Evolutionary conservation across 306 rosid species (phyloP).

Genomic region (Lathyrus sativus): DNA sequence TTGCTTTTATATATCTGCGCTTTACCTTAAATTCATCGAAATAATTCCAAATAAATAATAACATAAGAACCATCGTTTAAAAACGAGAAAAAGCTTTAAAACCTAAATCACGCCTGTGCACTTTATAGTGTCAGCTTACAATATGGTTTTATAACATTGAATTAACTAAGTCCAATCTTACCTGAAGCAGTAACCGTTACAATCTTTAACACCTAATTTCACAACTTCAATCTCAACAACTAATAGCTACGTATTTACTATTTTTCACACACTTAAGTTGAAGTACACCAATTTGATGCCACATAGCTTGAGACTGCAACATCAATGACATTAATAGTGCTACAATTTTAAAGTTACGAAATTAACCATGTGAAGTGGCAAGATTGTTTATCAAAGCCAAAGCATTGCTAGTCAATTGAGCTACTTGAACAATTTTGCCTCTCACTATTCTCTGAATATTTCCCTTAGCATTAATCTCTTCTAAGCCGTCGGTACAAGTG

Average conservation of each 20-base stretch:
- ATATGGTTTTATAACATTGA: too few species aligned
- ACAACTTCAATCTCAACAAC: conserved; percentile 1
- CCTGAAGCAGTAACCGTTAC: too few species aligned
- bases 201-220: too few species aligned
- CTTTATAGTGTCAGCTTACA: too few species aligned
- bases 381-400: conserved; percentile 74
- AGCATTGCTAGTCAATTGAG: conserved; percentile 72
- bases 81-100: too few species aligned
- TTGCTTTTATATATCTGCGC: too few species aligned
- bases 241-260: not conserved
- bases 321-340: not conserved
- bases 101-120: too few species aligned
- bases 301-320: not conserved
- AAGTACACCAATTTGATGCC: not conserved
- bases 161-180: too few species aligned
- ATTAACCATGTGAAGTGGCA: conserved; percentile 37
- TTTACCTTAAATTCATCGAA: too few species aligned
- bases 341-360: not conserved
- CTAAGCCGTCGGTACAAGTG: conserved; percentile 71
- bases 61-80: too few species aligned
- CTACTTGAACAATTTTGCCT: conserved; percentile 41
- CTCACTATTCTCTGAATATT: conserved; percentile 49
- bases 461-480: conserved; percentile 25
- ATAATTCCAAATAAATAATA: too few species aligned
- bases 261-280: not conserved